These are phyloP conservation scores for Ophiostoma populinum DNA, from an alignment of 2,329 filamentous ascomycete genomes.

Conservation along the genomic window DNA sequence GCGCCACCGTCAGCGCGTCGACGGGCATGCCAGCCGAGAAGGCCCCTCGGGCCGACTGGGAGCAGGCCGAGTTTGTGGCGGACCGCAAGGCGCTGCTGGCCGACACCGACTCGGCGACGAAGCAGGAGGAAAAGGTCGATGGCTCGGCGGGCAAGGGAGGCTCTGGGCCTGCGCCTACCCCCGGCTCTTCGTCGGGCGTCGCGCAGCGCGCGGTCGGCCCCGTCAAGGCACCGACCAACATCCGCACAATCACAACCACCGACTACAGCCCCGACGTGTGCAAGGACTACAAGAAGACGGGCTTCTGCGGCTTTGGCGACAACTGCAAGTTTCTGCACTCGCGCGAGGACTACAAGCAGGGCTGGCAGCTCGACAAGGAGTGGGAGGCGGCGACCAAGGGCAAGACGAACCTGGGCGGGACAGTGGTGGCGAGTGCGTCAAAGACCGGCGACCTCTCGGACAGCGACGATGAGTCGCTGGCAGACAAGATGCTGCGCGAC, in stretches of 20 bases:
- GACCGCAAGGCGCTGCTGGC: constrained; percentile 46
- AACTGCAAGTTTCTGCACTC: constrained; percentile 69
- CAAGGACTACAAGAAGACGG: constrained; percentile 51
- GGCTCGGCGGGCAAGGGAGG: constrained; percentile 45
- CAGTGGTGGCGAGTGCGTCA: constrained; percentile 39
- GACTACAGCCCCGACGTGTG: constrained; percentile 90
- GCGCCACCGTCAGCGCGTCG: constrained; percentile 20
- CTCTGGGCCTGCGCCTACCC: background rate
- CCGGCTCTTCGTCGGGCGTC: constrained; percentile 3
- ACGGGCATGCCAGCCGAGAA: constrained; percentile 13
- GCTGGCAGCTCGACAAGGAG: constrained; percentile 87
- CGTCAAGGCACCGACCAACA: constrained; percentile 73
- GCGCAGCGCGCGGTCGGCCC: constrained; percentile 49
- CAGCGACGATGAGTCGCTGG: constrained; percentile 34
- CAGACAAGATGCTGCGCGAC: constrained; percentile 57
- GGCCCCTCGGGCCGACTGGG: background rate
- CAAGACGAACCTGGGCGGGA: constrained; percentile 44
- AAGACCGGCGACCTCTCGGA: constrained; percentile 13
- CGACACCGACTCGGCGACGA: constrained; percentile 72
- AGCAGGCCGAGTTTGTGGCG: constrained; percentile 26
- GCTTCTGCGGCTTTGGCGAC: constrained; percentile 49
- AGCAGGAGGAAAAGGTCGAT: constrained; percentile 29
- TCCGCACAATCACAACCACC: constrained; percentile 75
- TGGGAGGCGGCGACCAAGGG: constrained; percentile 77
- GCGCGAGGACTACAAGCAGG: constrained; percentile 67